Evolutionary conservation across 1,139 yeast species (phyloP).

Genomic region (Diutina mesorugosa): DNA sequence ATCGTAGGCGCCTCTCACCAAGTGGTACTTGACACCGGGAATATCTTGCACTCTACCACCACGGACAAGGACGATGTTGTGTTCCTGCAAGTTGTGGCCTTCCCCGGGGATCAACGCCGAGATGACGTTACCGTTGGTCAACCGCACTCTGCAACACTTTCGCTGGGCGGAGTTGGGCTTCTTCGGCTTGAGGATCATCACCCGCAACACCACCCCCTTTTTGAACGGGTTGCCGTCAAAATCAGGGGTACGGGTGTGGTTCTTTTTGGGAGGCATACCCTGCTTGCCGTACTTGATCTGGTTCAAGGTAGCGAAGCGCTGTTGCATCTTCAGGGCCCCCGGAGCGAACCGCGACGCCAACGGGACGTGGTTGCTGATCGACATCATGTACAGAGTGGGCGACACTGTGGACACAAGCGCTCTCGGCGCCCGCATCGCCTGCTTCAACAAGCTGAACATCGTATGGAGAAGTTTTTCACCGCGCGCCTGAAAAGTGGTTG

Average conservation of each 20-base stretch:
- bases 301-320: conserved; percentile 51
- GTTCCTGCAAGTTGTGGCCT: conserved; percentile 98
- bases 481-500: background rate
- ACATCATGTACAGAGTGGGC: conserved; percentile 5
- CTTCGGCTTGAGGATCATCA: conserved; percentile 90
- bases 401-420: background rate
- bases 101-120: conserved; percentile 97
- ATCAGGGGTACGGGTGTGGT: conserved; percentile 59
- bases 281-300: conserved; percentile 58
- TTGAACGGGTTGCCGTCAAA: conserved; percentile 70
- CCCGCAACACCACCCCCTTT: conserved; percentile 90
- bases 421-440: background rate
- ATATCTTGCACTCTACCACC: conserved; percentile 98
- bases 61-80: conserved; percentile 86
- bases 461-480: background rate
- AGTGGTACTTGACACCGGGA: conserved; percentile 94
- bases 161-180: conserved; percentile 98
- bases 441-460: conserved; percentile 1
- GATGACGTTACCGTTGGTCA: conserved; percentile 79
- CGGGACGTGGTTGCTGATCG: conserved; percentile 6
- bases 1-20: conserved; percentile 90
- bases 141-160: conserved; percentile 90
- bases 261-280: conserved; percentile 38
- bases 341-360: conserved; percentile 3
- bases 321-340: conserved; percentile 14